phyloP scores from a whole-genome alignment of 805 yeast genomes.

The Pichia gijzeniarum region DNA sequence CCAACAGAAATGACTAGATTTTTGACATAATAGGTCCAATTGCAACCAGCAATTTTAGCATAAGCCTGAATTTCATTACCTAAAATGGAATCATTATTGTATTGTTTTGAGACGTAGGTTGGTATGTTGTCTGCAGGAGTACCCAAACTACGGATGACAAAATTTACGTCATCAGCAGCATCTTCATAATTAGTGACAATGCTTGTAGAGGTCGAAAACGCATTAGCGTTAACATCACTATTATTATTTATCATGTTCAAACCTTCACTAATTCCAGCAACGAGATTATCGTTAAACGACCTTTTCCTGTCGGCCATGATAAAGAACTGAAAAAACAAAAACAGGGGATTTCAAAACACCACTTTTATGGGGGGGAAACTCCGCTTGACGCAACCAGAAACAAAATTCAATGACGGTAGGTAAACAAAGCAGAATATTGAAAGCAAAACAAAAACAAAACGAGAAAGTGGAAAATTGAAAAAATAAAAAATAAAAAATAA shows the following conservation, averaged over 20 bases:
- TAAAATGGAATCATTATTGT: conserved; percentile 64
- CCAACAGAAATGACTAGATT: conserved; percentile 72
- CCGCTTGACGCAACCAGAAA: not conserved
- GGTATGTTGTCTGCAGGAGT: conserved; percentile 56
- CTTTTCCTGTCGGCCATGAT: conserved; percentile 19
- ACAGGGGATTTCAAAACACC: not conserved
- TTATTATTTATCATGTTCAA: not conserved
- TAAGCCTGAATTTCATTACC: conserved; percentile 91
- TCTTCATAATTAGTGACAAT: conserved; percentile 37
- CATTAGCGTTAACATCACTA: not conserved
- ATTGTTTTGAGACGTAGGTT: conserved; percentile 67
- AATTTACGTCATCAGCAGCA: conserved; percentile 60
- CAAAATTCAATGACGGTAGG: not conserved
- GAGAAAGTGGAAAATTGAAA: not conserved
- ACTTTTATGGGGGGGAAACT: not conserved
- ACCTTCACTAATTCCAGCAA: conserved; percentile 10
- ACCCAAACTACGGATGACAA: conserved; percentile 63
- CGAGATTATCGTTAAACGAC: conserved; percentile 15
- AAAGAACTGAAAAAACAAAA: not conserved
- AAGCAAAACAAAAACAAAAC: conserved; percentile 3
- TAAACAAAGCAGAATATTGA: conserved; percentile 1
- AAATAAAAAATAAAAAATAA: not conserved
- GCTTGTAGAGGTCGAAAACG: no score
- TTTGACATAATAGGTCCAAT: conserved; percentile 94
- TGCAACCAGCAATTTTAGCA: conserved; percentile 88